These are phyloP conservation scores for Populus tomentosa DNA, from an alignment of 441 rosid genomes.

Conservation along the genomic window DNA sequence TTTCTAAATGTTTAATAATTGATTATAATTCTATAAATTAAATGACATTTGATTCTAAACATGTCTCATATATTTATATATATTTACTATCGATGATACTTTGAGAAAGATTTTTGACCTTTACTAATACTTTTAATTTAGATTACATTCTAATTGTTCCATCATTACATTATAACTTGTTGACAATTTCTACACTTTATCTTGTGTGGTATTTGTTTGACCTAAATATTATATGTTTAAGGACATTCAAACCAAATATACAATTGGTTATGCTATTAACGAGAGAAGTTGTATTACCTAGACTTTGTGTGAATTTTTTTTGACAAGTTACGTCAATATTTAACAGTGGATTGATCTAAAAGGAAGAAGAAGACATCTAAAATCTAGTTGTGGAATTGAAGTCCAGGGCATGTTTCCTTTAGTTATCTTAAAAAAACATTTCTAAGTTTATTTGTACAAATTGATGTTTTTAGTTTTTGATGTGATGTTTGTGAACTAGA, in stretches of 20 bases:
- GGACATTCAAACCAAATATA: constrained; percentile 3
- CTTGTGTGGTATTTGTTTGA: constrained; percentile 2
- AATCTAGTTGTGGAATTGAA: not conserved
- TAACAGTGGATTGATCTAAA: not conserved
- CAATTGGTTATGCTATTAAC: constrained; percentile 3
- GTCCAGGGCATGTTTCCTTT: not conserved
- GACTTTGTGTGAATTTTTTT: not conserved
- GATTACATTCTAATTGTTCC: not conserved
- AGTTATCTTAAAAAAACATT: not conserved
- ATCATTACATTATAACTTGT: not conserved
- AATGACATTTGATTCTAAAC: constrained; percentile 4
- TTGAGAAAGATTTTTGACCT: not conserved
- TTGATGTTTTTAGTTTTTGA: not conserved
- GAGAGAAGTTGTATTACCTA: constrained; percentile 1
- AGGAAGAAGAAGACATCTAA: not conserved
- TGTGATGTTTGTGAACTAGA: not conserved
- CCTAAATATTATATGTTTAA: constrained; percentile 2
- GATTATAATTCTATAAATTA: not conserved
- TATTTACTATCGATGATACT: not conserved
- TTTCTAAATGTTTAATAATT: not conserved
- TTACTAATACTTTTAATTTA: not conserved
- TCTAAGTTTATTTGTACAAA: not conserved
- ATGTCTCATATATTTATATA: not conserved
- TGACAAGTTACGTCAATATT: not conserved
- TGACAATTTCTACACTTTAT: not conserved